A percentile compares a stretch with the other conserved stretches of the same genome.
Conservation (phyloP, 2,329 filamentous ascomycete species). For the Fusarium caatingaense region DNA sequence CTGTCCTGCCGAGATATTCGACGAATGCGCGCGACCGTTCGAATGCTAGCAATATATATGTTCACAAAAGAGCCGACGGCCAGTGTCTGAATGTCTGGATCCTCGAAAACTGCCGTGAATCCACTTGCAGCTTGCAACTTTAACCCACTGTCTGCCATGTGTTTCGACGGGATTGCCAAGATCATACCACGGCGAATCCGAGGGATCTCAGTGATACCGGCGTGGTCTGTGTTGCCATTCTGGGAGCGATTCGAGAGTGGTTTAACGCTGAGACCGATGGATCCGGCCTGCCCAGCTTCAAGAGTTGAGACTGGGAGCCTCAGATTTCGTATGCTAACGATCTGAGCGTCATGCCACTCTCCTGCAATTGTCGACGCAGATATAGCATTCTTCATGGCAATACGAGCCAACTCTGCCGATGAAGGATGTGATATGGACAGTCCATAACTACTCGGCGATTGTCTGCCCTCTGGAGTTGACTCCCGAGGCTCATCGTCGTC, state of each 20-base stretch:
- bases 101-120: slow-evolving; percentile 77
- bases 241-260: slow-evolving; percentile 32
- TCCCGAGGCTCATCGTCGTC: slow-evolving; percentile 61
- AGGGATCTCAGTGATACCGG: slow-evolving; percentile 45
- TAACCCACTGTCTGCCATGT: slow-evolving; percentile 66
- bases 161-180: slow-evolving; percentile 70
- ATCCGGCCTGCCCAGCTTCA: slow-evolving; percentile 86
- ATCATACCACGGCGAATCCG: slow-evolving; percentile 85
- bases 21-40: slow-evolving; percentile 81
- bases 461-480: slow-evolving; percentile 58
- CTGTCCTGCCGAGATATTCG: slow-evolving; percentile 57
- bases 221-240: slow-evolving; percentile 8
- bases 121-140: slow-evolving; percentile 74
- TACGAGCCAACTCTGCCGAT: slow-evolving; percentile 63
- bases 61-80: slow-evolving; percentile 77
- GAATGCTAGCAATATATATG: slow-evolving; percentile 87
- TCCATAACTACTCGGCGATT: slow-evolving; percentile 60
- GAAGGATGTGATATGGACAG: slow-evolving; percentile 65
- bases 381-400: slow-evolving; percentile 64
- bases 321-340: slow-evolving; percentile 89
- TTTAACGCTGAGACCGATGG: slow-evolving; percentile 80
- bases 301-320: slow-evolving; percentile 83
- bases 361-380: slow-evolving; percentile 65
- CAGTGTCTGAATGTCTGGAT: slow-evolving; percentile 71
- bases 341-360: slow-evolving; percentile 83